These are phyloP conservation scores for Ustanciosporium gigantosporum DNA, from an alignment of 1,284 basidiomycete genomes.

Conservation along the genomic window DNA sequence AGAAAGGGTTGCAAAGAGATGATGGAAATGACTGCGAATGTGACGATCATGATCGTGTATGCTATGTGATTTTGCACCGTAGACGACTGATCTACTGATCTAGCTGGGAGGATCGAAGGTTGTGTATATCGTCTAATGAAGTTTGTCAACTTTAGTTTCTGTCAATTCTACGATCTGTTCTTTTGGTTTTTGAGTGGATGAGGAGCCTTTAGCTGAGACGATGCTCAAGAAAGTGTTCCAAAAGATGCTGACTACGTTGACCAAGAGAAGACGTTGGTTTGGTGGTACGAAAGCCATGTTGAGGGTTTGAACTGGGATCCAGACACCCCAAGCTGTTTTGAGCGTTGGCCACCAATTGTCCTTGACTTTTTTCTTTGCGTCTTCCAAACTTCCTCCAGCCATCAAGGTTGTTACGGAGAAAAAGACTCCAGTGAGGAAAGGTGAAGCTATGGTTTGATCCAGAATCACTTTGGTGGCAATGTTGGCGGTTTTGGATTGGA, in stretches of 20 bases:
- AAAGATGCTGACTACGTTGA: conserved; percentile 41
- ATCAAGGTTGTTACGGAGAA: conserved; percentile 43
- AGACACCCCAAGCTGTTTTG: conserved; percentile 46
- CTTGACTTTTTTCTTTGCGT: conserved; percentile 39
- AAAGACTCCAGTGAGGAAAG: conserved; percentile 35
- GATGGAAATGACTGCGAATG: no score
- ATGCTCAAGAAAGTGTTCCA: conserved; percentile 55
- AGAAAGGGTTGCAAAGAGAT: no score
- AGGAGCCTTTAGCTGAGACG: conserved; percentile 7
- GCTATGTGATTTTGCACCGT: no score
- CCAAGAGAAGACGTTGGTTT: conserved; percentile 39
- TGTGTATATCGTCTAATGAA: no score
- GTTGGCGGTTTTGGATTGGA: conserved; percentile 15
- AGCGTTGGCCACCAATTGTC: conserved; percentile 45
- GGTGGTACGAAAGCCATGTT: conserved; percentile 51
- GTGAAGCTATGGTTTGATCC: conserved; percentile 46
- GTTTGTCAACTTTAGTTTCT: conserved; percentile 26
- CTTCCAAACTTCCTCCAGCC: conserved; percentile 13
- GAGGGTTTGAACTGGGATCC: conserved; percentile 49
- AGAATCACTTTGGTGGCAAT: conserved; percentile 46
- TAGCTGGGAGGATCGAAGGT: neutral
- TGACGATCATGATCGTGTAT: no score
- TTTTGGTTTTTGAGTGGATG: conserved; percentile 1
- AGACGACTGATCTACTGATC: neutral
- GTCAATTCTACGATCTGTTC: conserved; percentile 10